phyloP scores from a whole-genome alignment of 371 early-diverging fungal genomes.

The Parasitella parasitica region DNA sequence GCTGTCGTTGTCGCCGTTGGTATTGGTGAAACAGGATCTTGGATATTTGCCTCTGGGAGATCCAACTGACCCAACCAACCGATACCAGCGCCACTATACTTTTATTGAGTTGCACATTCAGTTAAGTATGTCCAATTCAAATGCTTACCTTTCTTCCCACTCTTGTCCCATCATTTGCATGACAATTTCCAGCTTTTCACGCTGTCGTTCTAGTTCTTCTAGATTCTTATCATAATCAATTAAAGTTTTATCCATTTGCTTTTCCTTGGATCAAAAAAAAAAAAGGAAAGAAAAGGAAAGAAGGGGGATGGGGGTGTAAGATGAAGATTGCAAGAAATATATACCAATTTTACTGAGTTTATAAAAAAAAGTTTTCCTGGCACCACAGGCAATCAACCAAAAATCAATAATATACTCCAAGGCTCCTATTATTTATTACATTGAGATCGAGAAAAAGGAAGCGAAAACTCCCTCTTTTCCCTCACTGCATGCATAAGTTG shows the following conservation, averaged over 20 bases:
- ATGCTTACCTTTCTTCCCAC: slow-evolving; percentile 50
- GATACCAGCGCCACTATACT: slow-evolving; percentile 52
- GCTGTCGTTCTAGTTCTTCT: slow-evolving; percentile 43
- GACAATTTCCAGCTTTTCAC: slow-evolving; percentile 41
- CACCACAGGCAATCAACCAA: too few relatives aligned
- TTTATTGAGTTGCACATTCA: too few relatives aligned
- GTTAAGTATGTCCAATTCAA: too few relatives aligned
- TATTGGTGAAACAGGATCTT: neutral
- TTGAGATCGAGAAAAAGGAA: neutral
- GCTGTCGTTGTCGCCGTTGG: neutral
- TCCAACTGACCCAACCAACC: slow-evolving; percentile 46
- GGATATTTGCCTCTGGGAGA: slow-evolving; percentile 11
- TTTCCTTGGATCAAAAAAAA: neutral
- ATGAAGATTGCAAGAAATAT: neutral
- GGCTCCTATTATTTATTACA: too few relatives aligned
- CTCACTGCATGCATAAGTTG: neutral
- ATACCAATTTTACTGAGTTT: neutral
- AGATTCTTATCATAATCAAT: slow-evolving; percentile 49
- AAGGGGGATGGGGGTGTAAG: neutral
- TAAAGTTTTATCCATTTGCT: slow-evolving; percentile 43
- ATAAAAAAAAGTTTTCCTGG: neutral
- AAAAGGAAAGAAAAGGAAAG: slow-evolving; percentile 1
- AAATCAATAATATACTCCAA: too few relatives aligned
- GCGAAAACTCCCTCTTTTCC: slow-evolving; percentile 3
- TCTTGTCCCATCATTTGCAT: slow-evolving; percentile 52